Percentiles rank a stretch among this genome's conserved stretches.
Conservation (phyloP, 192 early-diverging fungal species). For the Coemansia sp. region DNA sequence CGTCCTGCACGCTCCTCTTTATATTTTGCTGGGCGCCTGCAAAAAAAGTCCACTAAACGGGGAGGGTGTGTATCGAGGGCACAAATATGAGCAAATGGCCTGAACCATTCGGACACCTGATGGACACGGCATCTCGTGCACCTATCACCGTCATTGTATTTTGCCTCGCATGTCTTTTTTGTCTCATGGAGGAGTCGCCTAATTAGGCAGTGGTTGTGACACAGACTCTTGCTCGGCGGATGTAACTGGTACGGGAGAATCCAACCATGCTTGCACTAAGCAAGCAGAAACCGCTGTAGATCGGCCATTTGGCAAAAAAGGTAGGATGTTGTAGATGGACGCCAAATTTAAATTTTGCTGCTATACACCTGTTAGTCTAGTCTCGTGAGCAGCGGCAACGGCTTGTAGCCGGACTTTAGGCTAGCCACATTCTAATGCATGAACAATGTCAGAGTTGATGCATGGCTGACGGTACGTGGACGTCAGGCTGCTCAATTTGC, state of each 20-base stretch:
- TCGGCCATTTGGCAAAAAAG: not conserved
- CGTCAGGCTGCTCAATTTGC: conserved; percentile 11
- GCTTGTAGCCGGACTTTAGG: not conserved
- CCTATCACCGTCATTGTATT: not conserved
- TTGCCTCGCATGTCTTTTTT: not conserved
- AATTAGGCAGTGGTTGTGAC: conserved; percentile 3
- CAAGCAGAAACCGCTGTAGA: not conserved
- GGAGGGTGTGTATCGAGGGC: not conserved
- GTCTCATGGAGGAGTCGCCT: not conserved
- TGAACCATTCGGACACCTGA: not conserved
- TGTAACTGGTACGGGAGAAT: conserved; percentile 4
- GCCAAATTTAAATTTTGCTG: not conserved
- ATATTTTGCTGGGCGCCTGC: not conserved
- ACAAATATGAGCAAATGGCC: not conserved
- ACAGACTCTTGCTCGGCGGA: not conserved
- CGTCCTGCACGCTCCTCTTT: not conserved
- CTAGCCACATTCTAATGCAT: conserved; percentile 1
- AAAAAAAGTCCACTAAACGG: not conserved
- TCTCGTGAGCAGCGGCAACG: not conserved
- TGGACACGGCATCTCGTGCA: not conserved
- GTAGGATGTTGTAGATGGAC: not conserved
- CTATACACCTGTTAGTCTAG: not conserved
- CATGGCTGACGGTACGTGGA: not conserved
- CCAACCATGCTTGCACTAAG: not conserved
- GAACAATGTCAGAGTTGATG: not conserved